These are phyloP conservation scores for Betula pendula DNA, from an alignment of 306 rosid species.

Conservation along the genomic window DNA sequence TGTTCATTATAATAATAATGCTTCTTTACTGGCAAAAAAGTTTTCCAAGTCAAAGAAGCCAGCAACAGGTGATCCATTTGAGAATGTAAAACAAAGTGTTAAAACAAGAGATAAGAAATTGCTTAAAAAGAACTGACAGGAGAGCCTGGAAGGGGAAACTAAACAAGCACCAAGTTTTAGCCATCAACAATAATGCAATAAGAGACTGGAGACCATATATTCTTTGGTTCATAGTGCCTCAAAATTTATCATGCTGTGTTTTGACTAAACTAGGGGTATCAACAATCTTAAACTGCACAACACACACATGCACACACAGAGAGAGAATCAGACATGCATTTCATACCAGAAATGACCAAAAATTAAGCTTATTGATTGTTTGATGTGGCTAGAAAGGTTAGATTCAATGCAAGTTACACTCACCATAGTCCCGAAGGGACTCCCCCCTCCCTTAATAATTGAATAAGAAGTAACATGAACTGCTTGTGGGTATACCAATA, in stretches of 20 bases:
- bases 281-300: not conserved
- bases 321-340: not conserved
- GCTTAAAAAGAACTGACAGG: not conserved
- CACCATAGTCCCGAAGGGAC: not conserved
- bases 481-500: not conserved
- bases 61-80: not conserved
- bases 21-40: not conserved
- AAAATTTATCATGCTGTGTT: not conserved
- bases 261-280: not conserved
- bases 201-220: not conserved
- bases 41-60: slow-evolving; percentile 1
- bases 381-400: not conserved
- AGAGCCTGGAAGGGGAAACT: not conserved
- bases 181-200: not conserved
- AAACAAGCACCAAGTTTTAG: not conserved
- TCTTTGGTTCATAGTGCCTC: not conserved
- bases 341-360: not conserved
- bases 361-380: not conserved
- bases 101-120: not conserved
- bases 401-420: not conserved
- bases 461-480: not conserved
- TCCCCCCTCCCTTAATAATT: too few species aligned
- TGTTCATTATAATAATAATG: not conserved
- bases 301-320: not conserved
- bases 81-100: not conserved